Evolutionary conservation across 108 stramenopile species (phyloP).

Genomic region (Nitzschia palea): DNA sequence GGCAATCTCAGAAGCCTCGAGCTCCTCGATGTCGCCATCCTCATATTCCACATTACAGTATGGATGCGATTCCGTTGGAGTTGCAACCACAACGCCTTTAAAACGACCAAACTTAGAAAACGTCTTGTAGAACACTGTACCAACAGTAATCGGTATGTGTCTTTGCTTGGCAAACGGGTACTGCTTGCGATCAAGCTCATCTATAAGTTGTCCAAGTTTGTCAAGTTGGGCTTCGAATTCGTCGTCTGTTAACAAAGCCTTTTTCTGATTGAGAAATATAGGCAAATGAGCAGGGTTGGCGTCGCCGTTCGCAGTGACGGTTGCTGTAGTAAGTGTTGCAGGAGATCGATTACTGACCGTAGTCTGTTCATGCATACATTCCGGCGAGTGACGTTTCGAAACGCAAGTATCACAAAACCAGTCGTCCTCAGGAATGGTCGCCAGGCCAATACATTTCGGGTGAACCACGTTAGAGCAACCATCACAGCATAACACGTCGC

Average conservation of each 20-base stretch:
- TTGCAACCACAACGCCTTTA: background rate
- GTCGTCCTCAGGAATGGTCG: constrained; percentile 51
- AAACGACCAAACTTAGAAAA: constrained; percentile 3
- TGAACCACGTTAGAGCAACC: constrained; percentile 60
- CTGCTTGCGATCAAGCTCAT: no score
- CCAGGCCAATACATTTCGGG: constrained; percentile 41
- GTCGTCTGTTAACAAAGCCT: constrained; percentile 5
- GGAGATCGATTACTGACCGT: background rate
- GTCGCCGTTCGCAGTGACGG: background rate
- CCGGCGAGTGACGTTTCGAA: background rate
- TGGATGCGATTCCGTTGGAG: background rate
- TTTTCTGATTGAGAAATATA: background rate
- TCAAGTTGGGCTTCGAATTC: constrained; percentile 9
- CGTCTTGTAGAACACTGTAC: constrained; percentile 2
- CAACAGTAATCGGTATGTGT: background rate
- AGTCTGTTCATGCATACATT: background rate
- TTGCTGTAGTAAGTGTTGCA: background rate
- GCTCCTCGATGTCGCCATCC: constrained; percentile 13
- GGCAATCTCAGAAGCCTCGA: background rate
- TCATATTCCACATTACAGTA: constrained; percentile 12
- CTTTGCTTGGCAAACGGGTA: background rate
- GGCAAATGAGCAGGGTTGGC: background rate
- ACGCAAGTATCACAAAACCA: constrained; percentile 58
- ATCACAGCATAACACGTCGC: constrained; percentile 62
- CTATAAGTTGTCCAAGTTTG: background rate